Conservation (phyloP, 805 yeast species). For the Tetrapisispora arboricola region DNA sequence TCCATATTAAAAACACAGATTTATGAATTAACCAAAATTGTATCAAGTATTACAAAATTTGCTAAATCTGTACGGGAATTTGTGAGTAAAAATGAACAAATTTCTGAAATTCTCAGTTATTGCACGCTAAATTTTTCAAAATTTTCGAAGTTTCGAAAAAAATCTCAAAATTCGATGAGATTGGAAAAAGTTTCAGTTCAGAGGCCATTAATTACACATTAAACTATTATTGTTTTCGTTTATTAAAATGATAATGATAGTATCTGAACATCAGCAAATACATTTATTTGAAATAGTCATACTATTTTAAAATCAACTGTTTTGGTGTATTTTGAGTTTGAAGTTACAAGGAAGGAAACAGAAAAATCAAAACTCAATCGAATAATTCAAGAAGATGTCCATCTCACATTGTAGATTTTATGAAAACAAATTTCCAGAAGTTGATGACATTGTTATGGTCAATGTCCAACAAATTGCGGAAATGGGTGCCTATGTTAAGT, state of each 20-base stretch:
- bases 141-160: too few species aligned
- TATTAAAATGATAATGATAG: too few species aligned
- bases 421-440: conserved; percentile 97
- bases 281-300: too few species aligned
- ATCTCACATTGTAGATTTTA: conserved; percentile 90
- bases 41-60: not conserved
- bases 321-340: too few species aligned
- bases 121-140: not conserved
- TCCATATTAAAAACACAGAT: too few species aligned
- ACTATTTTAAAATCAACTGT: too few species aligned
- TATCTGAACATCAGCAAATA: too few species aligned
- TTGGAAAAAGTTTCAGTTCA: not conserved
- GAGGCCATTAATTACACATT: too few species aligned
- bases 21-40: too few species aligned
- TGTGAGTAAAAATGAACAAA: not conserved
- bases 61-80: not conserved
- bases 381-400: conserved; percentile 41
- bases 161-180: not conserved
- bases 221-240: too few species aligned
- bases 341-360: not conserved
- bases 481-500: conserved; percentile 97
- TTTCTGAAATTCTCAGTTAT: not conserved
- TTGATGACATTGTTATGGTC: conserved; percentile 98
- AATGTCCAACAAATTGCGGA: conserved; percentile 97
- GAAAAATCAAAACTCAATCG: not conserved